phyloP scores from a whole-genome alignment of 176 grass and related monocot genomes.

The Bolboschoenus planiculmis region DNA sequence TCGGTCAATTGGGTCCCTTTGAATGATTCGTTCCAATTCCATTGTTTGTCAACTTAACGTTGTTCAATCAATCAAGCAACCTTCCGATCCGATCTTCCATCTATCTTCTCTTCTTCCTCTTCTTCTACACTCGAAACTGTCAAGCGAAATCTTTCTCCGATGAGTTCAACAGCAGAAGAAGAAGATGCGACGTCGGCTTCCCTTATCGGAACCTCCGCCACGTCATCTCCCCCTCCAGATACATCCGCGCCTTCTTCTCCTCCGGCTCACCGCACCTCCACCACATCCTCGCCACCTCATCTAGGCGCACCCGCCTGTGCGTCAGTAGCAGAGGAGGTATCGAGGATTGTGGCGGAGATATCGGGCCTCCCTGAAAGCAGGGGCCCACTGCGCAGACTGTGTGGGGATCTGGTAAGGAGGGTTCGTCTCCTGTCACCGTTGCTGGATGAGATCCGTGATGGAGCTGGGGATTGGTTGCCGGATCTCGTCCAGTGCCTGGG shows the following conservation, averaged over 20 bases:
- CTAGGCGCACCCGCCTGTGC: not conserved
- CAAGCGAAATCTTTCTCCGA: not conserved
- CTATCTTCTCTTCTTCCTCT: not conserved
- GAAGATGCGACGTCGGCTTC: not conserved
- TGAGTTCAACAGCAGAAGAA: not conserved
- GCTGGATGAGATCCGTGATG: conserved; percentile 47
- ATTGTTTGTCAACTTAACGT: not conserved
- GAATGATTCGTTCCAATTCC: not conserved
- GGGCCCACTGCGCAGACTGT: conserved; percentile 66
- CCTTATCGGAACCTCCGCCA: not conserved
- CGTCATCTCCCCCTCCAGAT: not conserved
- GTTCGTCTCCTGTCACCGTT: conserved; percentile 77
- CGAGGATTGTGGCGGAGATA: conserved; percentile 47
- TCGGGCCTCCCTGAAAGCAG: conserved; percentile 64
- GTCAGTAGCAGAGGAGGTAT: conserved; percentile 19
- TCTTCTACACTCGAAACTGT: not conserved
- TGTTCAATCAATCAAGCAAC: not conserved
- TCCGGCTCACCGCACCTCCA: not conserved
- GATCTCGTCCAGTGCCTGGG: not conserved
- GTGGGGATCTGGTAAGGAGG: conserved; percentile 62
- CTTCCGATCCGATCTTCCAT: not conserved
- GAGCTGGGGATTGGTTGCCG: not conserved
- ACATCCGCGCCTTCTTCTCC: not conserved
- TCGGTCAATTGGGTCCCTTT: not conserved
- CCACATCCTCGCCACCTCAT: not conserved